phyloP scores from a whole-genome alignment of 108 stramenopile species.

The Fistulifera pelliculosa region DNA sequence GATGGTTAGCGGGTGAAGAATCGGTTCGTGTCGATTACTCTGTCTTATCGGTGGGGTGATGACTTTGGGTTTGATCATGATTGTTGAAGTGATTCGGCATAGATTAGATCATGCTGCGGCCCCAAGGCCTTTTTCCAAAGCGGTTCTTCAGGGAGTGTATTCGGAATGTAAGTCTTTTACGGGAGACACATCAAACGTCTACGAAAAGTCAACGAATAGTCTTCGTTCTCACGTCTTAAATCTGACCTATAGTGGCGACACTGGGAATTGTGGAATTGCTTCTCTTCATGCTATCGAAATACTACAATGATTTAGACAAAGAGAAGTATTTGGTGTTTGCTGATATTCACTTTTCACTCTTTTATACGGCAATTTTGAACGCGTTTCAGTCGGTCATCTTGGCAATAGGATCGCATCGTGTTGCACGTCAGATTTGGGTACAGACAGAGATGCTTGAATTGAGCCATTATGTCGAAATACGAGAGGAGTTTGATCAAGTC shows the following conservation, averaged over 20 bases:
- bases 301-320: constrained; percentile 35
- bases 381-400: constrained; percentile 61
- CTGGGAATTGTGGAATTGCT: constrained; percentile 68
- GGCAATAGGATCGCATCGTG: constrained; percentile 36
- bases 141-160: constrained; percentile 67
- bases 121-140: constrained; percentile 55
- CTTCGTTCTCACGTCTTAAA: neutral
- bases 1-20: constrained; percentile 1
- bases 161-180: constrained; percentile 59
- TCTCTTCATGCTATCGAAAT: constrained; percentile 55
- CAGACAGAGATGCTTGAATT: constrained; percentile 75
- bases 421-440: constrained; percentile 59
- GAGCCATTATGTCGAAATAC: constrained; percentile 82
- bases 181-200: no score
- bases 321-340: constrained; percentile 62
- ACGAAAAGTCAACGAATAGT: neutral
- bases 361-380: constrained; percentile 81
- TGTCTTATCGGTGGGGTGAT: constrained; percentile 45
- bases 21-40: constrained; percentile 22
- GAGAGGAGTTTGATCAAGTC: constrained; percentile 76
- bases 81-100: constrained; percentile 61
- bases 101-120: constrained; percentile 48
- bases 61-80: constrained; percentile 58
- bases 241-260: constrained; percentile 30
- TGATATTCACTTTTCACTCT: constrained; percentile 83